These are phyloP conservation scores for Ceratobasidium sp. DNA, from an alignment of 1,284 basidiomycete species.

Conservation along the genomic window DNA sequence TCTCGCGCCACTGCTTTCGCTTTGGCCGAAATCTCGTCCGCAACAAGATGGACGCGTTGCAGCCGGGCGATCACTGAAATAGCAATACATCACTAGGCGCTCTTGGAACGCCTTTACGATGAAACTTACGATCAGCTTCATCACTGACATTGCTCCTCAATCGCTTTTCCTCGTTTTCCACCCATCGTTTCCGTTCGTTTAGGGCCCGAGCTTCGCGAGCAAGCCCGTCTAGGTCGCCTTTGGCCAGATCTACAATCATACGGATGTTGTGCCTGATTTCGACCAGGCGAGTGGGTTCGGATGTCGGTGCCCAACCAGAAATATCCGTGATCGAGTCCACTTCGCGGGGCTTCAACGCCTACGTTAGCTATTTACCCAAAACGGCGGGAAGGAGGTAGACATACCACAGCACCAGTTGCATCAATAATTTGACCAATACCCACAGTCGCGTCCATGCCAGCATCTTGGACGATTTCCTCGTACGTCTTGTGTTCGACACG, in stretches of 20 bases:
- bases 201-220: conserved; percentile 87
- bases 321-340: conserved; percentile 82
- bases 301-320: conserved; percentile 82
- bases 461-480: conserved; percentile 89
- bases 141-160: conserved; percentile 70
- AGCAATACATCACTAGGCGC: conserved; percentile 30
- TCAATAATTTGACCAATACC: conserved; percentile 88
- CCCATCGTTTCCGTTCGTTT: conserved; percentile 77
- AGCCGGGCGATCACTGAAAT: conserved; percentile 73
- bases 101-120: conserved; percentile 1
- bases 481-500: conserved; percentile 93
- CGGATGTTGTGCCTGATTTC: conserved; percentile 95
- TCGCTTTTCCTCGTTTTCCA: conserved; percentile 72
- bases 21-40: conserved; percentile 69
- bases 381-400: conserved; percentile 49
- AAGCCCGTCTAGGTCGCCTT: conserved; percentile 82
- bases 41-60: conserved; percentile 74
- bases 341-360: conserved; percentile 68
- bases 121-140: conserved; percentile 72
- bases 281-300: conserved; percentile 84
- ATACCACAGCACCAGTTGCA: conserved; percentile 87
- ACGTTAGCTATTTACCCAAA: neutral
- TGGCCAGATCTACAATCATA: conserved; percentile 82
- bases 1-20: conserved; percentile 64
- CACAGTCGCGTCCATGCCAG: conserved; percentile 65